phyloP scores from a whole-genome alignment of 805 yeast species.

The Candida easanensis region DNA sequence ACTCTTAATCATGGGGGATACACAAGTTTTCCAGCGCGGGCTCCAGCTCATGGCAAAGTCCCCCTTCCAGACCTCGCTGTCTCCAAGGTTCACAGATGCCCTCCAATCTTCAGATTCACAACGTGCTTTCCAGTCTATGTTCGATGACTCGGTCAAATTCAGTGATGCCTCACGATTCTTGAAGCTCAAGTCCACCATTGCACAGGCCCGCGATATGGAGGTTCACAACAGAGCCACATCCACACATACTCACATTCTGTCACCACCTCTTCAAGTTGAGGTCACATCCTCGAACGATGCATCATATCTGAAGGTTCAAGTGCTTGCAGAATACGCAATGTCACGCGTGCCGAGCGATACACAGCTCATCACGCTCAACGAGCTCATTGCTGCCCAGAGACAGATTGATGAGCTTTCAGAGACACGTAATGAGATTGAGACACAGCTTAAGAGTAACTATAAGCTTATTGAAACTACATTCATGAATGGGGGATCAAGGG shows the following conservation, averaged over 20 bases:
- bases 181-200: conserved; percentile 4
- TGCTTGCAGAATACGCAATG: conserved; percentile 23
- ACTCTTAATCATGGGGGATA: conserved; percentile 4
- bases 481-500: background rate
- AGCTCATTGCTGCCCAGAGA: conserved; percentile 7
- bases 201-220: conserved; percentile 5
- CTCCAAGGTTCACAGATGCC: conserved; percentile 7
- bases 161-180: conserved; percentile 16
- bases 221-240: conserved; percentile 6
- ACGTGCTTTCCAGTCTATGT: conserved; percentile 7
- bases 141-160: conserved; percentile 7
- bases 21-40: conserved; percentile 11
- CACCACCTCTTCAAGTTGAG: conserved; percentile 17
- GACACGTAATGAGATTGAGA: conserved; percentile 15
- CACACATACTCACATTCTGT: conserved; percentile 5
- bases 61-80: conserved; percentile 22
- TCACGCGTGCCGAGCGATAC: conserved; percentile 12
- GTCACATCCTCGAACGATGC: conserved; percentile 11
- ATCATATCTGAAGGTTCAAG: conserved; percentile 19
- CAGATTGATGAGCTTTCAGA: conserved; percentile 11
- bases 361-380: conserved; percentile 15
- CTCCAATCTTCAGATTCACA: conserved; percentile 4
- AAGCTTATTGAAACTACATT: conserved; percentile 9
- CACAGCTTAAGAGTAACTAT: conserved; percentile 17
- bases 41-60: conserved; percentile 18